phyloP scores from a whole-genome alignment of 257 asterid species.

The Mitragyna speciosa region DNA sequence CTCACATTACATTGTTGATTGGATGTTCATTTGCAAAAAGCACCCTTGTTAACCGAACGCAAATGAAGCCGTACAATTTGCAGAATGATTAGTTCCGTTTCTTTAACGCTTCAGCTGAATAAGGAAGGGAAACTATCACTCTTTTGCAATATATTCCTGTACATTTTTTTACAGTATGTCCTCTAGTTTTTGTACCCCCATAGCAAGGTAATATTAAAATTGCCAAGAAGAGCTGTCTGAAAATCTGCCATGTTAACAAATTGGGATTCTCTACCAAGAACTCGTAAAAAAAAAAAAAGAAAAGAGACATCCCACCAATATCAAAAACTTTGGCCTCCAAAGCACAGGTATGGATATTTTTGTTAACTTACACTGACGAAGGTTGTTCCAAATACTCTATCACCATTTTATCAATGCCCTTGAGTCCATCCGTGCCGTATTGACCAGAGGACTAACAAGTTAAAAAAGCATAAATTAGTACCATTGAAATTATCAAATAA shows the following conservation, averaged over 20 bases:
- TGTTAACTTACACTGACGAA: slow-evolving; percentile 54
- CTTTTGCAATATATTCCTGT: not conserved
- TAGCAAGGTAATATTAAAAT: too few species aligned
- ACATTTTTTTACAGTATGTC: not conserved
- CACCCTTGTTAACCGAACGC: not conserved
- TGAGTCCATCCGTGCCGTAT: slow-evolving; percentile 62
- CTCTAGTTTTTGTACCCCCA: not conserved
- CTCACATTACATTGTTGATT: too few species aligned
- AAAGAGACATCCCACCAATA: not conserved
- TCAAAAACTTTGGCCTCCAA: not conserved
- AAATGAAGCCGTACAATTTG: not conserved
- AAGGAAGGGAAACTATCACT: not conserved
- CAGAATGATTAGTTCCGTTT: not conserved
- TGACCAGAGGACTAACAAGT: slow-evolving; percentile 53
- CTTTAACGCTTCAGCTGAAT: not conserved
- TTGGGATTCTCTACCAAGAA: not conserved
- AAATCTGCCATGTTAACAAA: not conserved
- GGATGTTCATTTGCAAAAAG: not conserved
- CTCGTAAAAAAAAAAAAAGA: not conserved
- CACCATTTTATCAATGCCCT: slow-evolving; percentile 63
- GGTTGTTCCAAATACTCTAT: slow-evolving; percentile 65
- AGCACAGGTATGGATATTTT: not conserved
- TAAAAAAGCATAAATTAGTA: slow-evolving; percentile 15
- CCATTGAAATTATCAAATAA: slow-evolving; percentile 14
- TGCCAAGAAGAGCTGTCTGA: not conserved